phyloP scores from a whole-genome alignment of 2,329 filamentous ascomycete genomes.

The Penicillium nordicum region DNA sequence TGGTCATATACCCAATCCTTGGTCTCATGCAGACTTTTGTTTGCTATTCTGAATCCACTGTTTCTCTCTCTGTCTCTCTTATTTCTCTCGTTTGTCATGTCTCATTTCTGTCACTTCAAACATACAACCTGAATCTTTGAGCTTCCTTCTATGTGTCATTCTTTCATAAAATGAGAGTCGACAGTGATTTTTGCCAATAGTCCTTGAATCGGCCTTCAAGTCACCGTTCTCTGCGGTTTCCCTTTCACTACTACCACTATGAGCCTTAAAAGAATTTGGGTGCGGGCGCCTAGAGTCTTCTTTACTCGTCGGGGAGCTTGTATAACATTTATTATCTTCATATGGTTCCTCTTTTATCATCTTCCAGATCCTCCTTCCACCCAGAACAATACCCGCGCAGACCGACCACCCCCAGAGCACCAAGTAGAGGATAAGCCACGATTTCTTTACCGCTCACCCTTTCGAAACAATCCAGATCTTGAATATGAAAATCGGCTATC shows the following conservation, averaged over 20 bases:
- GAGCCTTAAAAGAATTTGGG: neutral
- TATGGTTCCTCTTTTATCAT: conserved; percentile 1
- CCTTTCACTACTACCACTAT: neutral
- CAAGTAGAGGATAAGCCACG: conserved; percentile 5
- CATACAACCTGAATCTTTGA: neutral
- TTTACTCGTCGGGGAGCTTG: conserved; percentile 33
- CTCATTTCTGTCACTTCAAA: neutral
- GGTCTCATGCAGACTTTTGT: neutral
- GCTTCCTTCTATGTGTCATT: neutral
- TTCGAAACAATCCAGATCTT: neutral
- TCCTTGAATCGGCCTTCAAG: neutral
- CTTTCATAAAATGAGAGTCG: neutral
- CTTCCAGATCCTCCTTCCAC: conserved; percentile 2
- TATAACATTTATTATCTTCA: neutral
- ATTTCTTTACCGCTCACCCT: neutral
- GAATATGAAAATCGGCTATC: neutral
- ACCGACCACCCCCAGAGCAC: conserved; percentile 13
- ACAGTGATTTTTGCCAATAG: neutral
- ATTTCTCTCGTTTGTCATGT: neutral
- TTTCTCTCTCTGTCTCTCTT: neutral
- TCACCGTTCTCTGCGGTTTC: neutral
- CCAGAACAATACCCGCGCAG: neutral
- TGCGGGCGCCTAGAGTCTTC: neutral
- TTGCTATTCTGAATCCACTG: neutral
- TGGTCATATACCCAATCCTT: neutral